These are phyloP conservation scores for Scutellaria galericulata DNA, from an alignment of 257 asterid genomes.

Conservation along the genomic window DNA sequence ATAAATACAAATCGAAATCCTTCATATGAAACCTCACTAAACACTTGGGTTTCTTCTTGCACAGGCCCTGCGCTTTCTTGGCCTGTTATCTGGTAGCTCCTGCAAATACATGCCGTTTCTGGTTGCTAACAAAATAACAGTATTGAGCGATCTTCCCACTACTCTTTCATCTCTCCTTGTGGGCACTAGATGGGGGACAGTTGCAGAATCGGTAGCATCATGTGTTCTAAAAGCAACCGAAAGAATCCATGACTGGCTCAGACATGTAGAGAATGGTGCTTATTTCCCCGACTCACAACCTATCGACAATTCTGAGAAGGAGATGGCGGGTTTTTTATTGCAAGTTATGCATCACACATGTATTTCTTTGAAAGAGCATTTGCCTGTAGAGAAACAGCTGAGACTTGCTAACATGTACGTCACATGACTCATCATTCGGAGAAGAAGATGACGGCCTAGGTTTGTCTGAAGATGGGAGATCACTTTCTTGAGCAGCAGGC, in stretches of 20 bases:
- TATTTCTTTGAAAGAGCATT: constrained; percentile 54
- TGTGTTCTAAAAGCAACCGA: constrained; percentile 57
- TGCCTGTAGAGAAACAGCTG: constrained; percentile 74
- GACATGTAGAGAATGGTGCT: constrained; percentile 31
- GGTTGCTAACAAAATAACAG: constrained; percentile 53
- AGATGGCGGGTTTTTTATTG: constrained; percentile 49
- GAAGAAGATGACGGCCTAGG: too few species aligned
- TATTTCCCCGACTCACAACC: constrained; percentile 39
- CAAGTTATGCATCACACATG: constrained; percentile 68
- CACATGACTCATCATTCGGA: not conserved
- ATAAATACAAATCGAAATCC: not conserved
- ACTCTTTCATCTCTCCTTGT: constrained; percentile 70
- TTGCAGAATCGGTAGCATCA: constrained; percentile 67
- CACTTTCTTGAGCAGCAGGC: too few species aligned
- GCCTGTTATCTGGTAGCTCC: constrained; percentile 76
- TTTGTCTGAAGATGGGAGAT: too few species aligned
- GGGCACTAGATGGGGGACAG: constrained; percentile 52
- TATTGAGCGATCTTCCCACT: constrained; percentile 74
- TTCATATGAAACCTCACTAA: not conserved
- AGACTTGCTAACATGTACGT: constrained; percentile 70
- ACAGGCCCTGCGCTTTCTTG: constrained; percentile 82
- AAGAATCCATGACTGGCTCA: constrained; percentile 63
- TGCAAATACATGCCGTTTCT: constrained; percentile 81
- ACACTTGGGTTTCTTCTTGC: constrained; percentile 26
- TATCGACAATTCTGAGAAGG: constrained; percentile 60